Conservation (phyloP, 208 protist species). For the Lotmaria passim region DNA sequence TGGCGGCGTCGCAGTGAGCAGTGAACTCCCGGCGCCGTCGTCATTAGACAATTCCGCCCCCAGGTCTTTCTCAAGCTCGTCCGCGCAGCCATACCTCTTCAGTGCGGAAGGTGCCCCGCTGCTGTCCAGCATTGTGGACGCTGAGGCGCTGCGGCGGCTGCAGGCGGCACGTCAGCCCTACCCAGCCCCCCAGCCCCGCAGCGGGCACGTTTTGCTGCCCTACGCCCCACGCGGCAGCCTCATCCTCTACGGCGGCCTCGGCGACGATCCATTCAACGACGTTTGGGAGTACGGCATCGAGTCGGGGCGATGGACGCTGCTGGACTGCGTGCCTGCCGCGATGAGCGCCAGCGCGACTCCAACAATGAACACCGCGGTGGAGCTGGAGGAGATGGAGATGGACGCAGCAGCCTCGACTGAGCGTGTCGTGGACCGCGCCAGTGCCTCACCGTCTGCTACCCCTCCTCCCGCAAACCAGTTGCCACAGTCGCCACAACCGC, state of each 20-base stretch:
- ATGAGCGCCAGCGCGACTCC: not conserved
- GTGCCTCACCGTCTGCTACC: too few relatives aligned
- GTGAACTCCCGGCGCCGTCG: not conserved
- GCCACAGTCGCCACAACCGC: slow-evolving; percentile 1
- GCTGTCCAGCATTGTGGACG: slow-evolving; percentile 16
- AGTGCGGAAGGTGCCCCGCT: slow-evolving; percentile 15
- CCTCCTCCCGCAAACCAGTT: too few relatives aligned
- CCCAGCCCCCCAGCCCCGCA: slow-evolving; percentile 46
- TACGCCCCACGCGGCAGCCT: slow-evolving; percentile 40
- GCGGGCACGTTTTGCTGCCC: slow-evolving; percentile 58
- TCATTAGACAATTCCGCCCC: too few relatives aligned
- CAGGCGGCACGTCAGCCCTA: slow-evolving; percentile 27
- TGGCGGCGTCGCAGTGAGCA: slow-evolving; percentile 23
- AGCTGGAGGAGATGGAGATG: not conserved
- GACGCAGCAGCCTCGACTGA: too few relatives aligned
- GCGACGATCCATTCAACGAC: slow-evolving; percentile 53
- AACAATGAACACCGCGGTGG: not conserved
- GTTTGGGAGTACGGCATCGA: slow-evolving; percentile 58
- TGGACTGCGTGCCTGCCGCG: slow-evolving; percentile 26
- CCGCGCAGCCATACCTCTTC: slow-evolving; percentile 8
- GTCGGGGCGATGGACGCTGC: slow-evolving; percentile 45
- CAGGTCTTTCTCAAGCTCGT: too few relatives aligned
- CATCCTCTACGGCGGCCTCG: slow-evolving; percentile 61
- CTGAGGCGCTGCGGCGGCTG: slow-evolving; percentile 19
- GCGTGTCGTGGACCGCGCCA: too few relatives aligned